A percentile compares a stretch with the other conserved stretches of the same genome.
These are phyloP conservation scores for Penicillium sp. DNA, from an alignment of 2,329 filamentous ascomycete species.

Conservation along the genomic window DNA sequence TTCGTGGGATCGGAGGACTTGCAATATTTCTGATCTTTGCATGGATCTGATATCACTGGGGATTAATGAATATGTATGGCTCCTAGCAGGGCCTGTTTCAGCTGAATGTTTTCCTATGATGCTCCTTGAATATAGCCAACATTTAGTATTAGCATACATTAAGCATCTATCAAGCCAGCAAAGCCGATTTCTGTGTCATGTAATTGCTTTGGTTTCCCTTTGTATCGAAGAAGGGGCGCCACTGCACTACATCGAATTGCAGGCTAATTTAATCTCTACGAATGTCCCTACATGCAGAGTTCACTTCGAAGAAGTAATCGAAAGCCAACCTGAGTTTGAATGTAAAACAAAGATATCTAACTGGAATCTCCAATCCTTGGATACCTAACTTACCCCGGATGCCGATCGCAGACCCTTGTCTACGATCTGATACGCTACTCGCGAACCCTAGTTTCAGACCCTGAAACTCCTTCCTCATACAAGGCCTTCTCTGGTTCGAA, in stretches of 20 bases:
- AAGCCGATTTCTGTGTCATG: no score
- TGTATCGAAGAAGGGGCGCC: no score
- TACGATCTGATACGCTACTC: neutral
- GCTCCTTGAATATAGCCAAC: neutral
- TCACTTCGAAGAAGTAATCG: no score
- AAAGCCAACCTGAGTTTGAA: no score
- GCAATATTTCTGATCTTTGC: neutral
- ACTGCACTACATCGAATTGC: no score
- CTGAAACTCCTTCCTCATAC: neutral
- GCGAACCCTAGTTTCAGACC: neutral
- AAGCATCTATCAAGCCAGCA: no score
- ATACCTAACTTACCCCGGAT: neutral
- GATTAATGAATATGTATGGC: neutral
- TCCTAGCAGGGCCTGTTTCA: neutral
- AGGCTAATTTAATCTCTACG: no score
- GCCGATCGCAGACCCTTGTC: neutral
- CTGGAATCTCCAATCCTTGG: neutral
- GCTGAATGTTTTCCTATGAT: neutral
- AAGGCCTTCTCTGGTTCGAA: neutral
- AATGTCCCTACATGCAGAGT: no score
- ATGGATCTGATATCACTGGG: neutral
- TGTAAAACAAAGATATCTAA: neutral
- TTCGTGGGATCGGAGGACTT: conserved; percentile 17
- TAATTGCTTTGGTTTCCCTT: no score
- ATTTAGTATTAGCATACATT: neutral